These are phyloP conservation scores for Melanomma pulvis-pyrius DNA, from an alignment of 495 filamentous ascomycete genomes.

Conservation along the genomic window DNA sequence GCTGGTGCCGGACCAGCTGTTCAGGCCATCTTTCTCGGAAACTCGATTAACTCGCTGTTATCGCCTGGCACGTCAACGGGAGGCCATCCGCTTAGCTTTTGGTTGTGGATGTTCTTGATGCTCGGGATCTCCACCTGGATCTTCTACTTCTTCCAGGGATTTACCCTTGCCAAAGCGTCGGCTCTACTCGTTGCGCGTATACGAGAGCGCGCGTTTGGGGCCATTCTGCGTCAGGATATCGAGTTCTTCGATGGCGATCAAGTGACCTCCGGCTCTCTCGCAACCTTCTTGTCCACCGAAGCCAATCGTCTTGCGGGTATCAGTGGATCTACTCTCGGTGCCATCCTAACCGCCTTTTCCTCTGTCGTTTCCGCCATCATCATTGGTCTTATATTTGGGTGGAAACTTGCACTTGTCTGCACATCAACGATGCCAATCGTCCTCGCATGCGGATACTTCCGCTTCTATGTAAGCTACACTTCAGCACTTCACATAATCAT, in stretches of 20 bases:
- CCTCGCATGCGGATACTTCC: conserved; percentile 78
- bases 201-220: conserved; percentile 76
- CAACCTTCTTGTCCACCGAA: conserved; percentile 82
- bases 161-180: conserved; percentile 71
- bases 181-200: conserved; percentile 71
- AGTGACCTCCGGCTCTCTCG: conserved; percentile 82
- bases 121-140: conserved; percentile 79
- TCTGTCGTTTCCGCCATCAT: conserved; percentile 71
- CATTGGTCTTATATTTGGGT: conserved; percentile 71
- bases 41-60: conserved; percentile 73
- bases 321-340: conserved; percentile 78
- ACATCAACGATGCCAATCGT: conserved; percentile 76
- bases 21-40: conserved; percentile 89
- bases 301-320: conserved; percentile 83
- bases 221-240: conserved; percentile 92
- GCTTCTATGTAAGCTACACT: conserved; percentile 53
- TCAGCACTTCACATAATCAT: not conserved
- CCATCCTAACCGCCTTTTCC: conserved; percentile 72
- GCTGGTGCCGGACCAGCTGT: conserved; percentile 83
- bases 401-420: conserved; percentile 90
- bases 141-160: conserved; percentile 67
- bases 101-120: conserved; percentile 93
- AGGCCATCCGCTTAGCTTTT: conserved; percentile 63
- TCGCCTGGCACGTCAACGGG: conserved; percentile 56
- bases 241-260: conserved; percentile 83